Conservation (phyloP, 2,329 filamentous ascomycete species). For the Aspergillus ustus region DNA sequence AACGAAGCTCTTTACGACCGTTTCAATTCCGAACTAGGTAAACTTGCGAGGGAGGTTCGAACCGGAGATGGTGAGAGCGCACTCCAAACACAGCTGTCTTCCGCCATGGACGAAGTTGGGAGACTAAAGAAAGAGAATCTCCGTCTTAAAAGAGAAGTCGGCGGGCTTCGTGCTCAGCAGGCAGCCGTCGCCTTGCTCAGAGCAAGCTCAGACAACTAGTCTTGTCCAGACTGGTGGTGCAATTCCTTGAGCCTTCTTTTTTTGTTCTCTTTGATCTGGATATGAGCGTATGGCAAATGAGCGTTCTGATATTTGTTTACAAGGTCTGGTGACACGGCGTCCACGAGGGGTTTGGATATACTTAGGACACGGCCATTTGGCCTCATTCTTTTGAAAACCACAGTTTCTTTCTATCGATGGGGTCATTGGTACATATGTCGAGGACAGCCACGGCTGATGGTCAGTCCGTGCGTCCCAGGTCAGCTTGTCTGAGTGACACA, state of each 20-base stretch:
- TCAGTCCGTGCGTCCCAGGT: neutral
- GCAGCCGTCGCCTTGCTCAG: slow-evolving; percentile 38
- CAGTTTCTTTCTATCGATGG: slow-evolving; percentile 6
- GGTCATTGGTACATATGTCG: neutral
- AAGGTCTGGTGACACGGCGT: slow-evolving; percentile 19
- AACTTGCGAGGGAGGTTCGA: slow-evolving; percentile 77
- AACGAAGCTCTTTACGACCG: slow-evolving; percentile 91
- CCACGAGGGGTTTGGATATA: slow-evolving; percentile 18
- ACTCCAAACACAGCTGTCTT: slow-evolving; percentile 70
- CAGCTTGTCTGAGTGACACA: slow-evolving; percentile 17
- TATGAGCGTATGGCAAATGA: slow-evolving; percentile 25
- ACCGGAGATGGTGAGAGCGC: slow-evolving; percentile 80
- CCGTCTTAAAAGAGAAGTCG: slow-evolving; percentile 78
- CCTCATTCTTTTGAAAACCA: slow-evolving; percentile 4
- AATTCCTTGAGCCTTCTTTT: neutral
- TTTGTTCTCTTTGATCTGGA: slow-evolving; percentile 17
- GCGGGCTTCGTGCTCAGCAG: slow-evolving; percentile 64
- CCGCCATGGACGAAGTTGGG: slow-evolving; percentile 76
- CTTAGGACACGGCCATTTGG: slow-evolving; percentile 3
- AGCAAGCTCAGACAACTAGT: slow-evolving; percentile 25
- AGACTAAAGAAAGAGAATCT: slow-evolving; percentile 84
- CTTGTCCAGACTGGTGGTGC: neutral
- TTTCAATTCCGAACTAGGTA: slow-evolving; percentile 88
- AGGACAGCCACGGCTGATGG: neutral
- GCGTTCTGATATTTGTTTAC: slow-evolving; percentile 19